These are phyloP conservation scores for Aspergillus sp. DNA, from an alignment of 2,329 filamentous ascomycete genomes.

Conservation along the genomic window DNA sequence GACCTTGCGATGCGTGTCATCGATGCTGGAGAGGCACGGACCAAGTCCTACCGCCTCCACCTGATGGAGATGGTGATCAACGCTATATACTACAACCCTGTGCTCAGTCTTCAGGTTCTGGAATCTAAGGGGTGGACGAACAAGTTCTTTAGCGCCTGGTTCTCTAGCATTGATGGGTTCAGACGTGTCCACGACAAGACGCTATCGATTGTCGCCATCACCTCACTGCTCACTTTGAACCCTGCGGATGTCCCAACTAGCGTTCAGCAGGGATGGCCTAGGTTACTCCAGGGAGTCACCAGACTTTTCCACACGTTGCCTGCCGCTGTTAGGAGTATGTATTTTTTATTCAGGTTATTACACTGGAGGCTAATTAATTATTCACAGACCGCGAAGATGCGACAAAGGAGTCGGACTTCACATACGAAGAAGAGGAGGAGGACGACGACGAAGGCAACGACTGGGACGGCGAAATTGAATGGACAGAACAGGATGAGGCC, in stretches of 20 bases:
- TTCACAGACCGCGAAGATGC: slow-evolving; percentile 79
- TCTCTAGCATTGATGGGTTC: slow-evolving; percentile 92
- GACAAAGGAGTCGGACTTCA: slow-evolving; percentile 81
- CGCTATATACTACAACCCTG: slow-evolving; percentile 93
- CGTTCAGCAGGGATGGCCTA: slow-evolving; percentile 91
- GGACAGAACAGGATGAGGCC: slow-evolving; percentile 63
- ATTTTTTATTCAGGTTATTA: not conserved
- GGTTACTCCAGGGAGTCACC: slow-evolving; percentile 84
- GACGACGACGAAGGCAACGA: slow-evolving; percentile 80
- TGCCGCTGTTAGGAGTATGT: slow-evolving; percentile 76
- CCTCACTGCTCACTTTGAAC: slow-evolving; percentile 75
- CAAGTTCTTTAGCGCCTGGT: slow-evolving; percentile 98
- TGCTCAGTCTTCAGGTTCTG: slow-evolving; percentile 80
- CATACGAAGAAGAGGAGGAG: slow-evolving; percentile 71
- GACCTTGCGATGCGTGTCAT: slow-evolving; percentile 84
- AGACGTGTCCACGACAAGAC: slow-evolving; percentile 97
- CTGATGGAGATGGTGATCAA: slow-evolving; percentile 99
- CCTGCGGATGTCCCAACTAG: slow-evolving; percentile 84
- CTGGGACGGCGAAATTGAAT: slow-evolving; percentile 75
- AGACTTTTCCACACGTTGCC: slow-evolving; percentile 90
- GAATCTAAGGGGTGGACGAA: slow-evolving; percentile 94
- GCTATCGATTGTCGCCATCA: slow-evolving; percentile 91
- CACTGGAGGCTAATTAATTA: slow-evolving; percentile 12
- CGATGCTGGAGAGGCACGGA: slow-evolving; percentile 69
- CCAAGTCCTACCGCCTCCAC: slow-evolving; percentile 93